Base-by-base conservation (phyloP, 345 rosid species). In the Eucalyptus erythrocorys region DNA sequence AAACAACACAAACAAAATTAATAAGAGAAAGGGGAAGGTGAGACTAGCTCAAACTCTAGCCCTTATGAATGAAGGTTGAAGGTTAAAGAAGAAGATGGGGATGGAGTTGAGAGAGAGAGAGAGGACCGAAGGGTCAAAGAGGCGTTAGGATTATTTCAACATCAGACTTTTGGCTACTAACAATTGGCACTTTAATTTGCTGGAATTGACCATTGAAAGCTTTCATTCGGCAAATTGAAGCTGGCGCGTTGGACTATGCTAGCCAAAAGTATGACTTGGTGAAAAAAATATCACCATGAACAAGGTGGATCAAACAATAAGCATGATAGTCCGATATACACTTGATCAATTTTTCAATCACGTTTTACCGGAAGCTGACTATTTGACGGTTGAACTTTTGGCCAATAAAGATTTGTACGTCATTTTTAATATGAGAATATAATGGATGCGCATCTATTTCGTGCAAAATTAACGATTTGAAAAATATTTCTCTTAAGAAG, bases 41-140 rank as follows among this genome's bases (percentile, higher is more conserved):
- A 55, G 27, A 55, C 27, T 55, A 55, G 12, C 13, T 55, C 61
- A 55, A 55, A 53, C 59, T 22, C 59, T 53, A 22, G 0, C 26
- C 26, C 1, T 24, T 24, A 55, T 10, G 27, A 22, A 5, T 1
- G 27, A 55, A 24, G 61, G 59, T 21, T 0, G 0, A 53, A 53
- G 61, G 59, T 21, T 0, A 0, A 53, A 53, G 24, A 53, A 53
- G 26, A 53, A 6, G 19, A 51, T 17, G 24, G 24, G 57, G 0
- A 17, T 17, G 17, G 55, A 51, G 0, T 51, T 7, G 24, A 7
- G 55, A 19, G 22, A 19, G 55, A 50, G 21, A 15, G 55, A 51
- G 26, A 53, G 24, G 7, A 1, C 1, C 26, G 26, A 53, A 53
- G 59, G 10, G 59, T 53, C 24, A 53, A 4, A 53, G 59, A 53